A percentile compares a stretch with the other conserved stretches of the same genome.
phyloP scores from a whole-genome alignment of 805 yeast genomes.

The Metschnikowia baotianmanensis region DNA sequence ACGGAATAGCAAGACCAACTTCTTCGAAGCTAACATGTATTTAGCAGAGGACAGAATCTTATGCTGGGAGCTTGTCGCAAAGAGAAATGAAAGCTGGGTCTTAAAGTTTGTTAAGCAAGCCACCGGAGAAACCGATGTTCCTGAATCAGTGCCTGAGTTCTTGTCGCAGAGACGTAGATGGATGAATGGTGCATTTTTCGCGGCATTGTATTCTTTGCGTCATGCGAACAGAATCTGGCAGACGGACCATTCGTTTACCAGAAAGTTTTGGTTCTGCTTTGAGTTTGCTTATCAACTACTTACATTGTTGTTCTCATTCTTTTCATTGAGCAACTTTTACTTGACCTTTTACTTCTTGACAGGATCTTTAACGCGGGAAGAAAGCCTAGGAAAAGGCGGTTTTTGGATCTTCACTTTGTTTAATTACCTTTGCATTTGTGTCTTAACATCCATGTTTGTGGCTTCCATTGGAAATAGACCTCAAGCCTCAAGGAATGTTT shows the following conservation, averaged over 20 bases:
- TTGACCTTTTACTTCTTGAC: conserved; percentile 28
- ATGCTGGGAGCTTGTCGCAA: conserved; percentile 31
- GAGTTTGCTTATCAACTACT: conserved; percentile 27
- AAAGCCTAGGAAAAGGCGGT: conserved; percentile 65
- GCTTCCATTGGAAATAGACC: conserved; percentile 97
- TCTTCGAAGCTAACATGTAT: conserved; percentile 77
- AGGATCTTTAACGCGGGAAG: conserved; percentile 49
- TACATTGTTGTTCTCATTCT: conserved; percentile 24
- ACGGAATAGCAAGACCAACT: conserved; percentile 56
- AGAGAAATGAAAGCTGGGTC: conserved; percentile 28
- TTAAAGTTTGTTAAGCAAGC: conserved; percentile 31
- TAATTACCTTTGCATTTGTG: conserved; percentile 81
- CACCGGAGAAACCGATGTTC: conserved; percentile 32
- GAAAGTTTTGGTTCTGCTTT: conserved; percentile 26
- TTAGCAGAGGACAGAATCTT: conserved; percentile 30
- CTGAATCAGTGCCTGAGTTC: conserved; percentile 27
- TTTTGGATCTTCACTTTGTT: conserved; percentile 78
- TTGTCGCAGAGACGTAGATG: conserved; percentile 30
- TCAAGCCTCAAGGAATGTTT: conserved; percentile 85
- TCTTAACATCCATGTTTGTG: conserved; percentile 82
- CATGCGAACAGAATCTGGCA: conserved; percentile 25
- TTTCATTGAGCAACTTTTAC: conserved; percentile 28
- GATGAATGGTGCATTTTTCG: conserved; percentile 32
- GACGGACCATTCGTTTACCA: conserved; percentile 23
- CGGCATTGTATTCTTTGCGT: conserved; percentile 27